Evolutionary conservation across 2,329 filamentous ascomycete species (phyloP).

Genomic region (Xylaria sp.): DNA sequence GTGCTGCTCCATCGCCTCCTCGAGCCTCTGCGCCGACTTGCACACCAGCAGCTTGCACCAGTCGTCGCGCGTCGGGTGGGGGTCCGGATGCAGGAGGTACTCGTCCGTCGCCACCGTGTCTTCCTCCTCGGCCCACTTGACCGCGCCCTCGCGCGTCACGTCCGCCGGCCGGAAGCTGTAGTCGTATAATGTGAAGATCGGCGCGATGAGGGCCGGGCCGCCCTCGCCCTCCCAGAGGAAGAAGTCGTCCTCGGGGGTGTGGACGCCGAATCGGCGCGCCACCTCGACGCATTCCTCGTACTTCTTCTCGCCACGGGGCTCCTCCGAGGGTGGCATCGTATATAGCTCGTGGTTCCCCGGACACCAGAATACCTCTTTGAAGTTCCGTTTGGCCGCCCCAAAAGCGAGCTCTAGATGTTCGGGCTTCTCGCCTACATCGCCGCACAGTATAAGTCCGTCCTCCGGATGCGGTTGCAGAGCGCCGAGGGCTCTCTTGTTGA

Average conservation of each 20-base stretch:
- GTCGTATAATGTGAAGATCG: conserved; percentile 69
- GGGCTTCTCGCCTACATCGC: conserved; percentile 53
- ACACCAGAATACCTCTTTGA: conserved; percentile 62
- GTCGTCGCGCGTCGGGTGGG: conserved; percentile 49
- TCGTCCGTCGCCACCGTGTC: conserved; percentile 54
- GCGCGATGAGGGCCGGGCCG: conserved; percentile 60
- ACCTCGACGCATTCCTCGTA: conserved; percentile 65
- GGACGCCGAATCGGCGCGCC: conserved; percentile 62
- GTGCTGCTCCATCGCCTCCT: conserved; percentile 39
- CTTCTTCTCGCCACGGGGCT: conserved; percentile 61
- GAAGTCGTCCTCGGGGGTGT: conserved; percentile 67
- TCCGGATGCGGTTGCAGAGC: conserved; percentile 49
- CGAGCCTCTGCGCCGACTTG: conserved; percentile 46
- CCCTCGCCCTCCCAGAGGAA: conserved; percentile 64
- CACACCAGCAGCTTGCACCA: conserved; percentile 51
- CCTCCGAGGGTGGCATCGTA: conserved; percentile 54
- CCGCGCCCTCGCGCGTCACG: conserved; percentile 59
- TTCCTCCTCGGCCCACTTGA: conserved; percentile 52
- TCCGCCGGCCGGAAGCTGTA: conserved; percentile 66
- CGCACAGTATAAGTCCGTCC: conserved; percentile 53
- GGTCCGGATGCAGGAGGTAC: conserved; percentile 52
- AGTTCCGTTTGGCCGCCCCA: conserved; percentile 46
- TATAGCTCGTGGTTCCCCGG: conserved; percentile 70
- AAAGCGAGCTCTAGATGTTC: conserved; percentile 53
- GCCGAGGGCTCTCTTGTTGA: conserved; percentile 49